phyloP scores from a whole-genome alignment of 139 green algal genomes.

The Pleodorina starrii region DNA sequence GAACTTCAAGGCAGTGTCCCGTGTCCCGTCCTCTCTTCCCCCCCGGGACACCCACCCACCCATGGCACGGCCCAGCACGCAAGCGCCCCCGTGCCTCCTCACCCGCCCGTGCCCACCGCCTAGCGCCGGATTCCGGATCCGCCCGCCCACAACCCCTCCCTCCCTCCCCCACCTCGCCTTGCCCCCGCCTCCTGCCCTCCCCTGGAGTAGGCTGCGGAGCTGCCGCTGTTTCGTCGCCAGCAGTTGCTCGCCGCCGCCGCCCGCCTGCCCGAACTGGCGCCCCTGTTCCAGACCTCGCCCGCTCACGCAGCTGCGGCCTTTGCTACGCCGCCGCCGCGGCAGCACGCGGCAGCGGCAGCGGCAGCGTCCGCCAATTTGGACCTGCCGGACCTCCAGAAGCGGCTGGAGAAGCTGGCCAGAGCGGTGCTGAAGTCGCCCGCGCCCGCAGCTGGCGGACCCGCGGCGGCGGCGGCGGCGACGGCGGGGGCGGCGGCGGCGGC shows the following conservation, averaged over 20 bases:
- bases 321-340: too few relatives aligned
- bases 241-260: neutral
- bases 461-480: too few relatives aligned
- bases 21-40: too few relatives aligned
- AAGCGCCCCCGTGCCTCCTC: too few relatives aligned
- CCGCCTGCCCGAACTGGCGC: neutral
- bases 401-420: neutral
- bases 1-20: too few relatives aligned
- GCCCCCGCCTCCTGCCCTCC: neutral
- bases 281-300: neutral
- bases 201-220: neutral
- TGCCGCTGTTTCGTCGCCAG: conserved; percentile 11
- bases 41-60: too few relatives aligned
- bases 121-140: too few relatives aligned
- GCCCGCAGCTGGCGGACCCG: neutral
- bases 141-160: too few relatives aligned
- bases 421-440: neutral
- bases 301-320: neutral
- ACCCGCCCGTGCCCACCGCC: too few relatives aligned
- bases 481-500: too few relatives aligned
- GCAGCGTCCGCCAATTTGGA: neutral
- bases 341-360: neutral
- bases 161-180: neutral
- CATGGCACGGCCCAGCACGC: too few relatives aligned
- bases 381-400: neutral